Conservation (phyloP, 1,284 basidiomycete species). For the Inonotus hispidus region DNA sequence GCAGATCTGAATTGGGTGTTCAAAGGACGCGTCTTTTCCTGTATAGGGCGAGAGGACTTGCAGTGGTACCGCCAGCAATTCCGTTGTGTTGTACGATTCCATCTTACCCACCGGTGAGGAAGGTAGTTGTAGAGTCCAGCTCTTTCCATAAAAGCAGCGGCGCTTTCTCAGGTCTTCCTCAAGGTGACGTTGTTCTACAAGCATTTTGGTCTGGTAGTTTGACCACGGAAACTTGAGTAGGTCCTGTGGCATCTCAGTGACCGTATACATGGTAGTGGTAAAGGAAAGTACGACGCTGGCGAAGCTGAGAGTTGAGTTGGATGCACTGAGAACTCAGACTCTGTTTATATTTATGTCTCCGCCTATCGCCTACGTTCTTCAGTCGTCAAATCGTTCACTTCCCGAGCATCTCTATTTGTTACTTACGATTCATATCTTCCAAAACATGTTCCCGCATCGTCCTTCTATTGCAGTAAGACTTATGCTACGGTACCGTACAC, state of each 20-base stretch:
- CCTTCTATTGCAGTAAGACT: background rate
- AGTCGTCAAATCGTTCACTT: too few species aligned
- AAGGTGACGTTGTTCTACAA: constrained; percentile 44
- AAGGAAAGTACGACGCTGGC: background rate
- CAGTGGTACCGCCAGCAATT: background rate
- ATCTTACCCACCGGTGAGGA: constrained; percentile 46
- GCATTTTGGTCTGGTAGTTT: constrained; percentile 33
- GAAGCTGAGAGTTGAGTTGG: background rate
- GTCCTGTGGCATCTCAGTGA: background rate
- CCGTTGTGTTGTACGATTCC: background rate
- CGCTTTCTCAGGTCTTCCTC: constrained; percentile 49
- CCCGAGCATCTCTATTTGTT: background rate
- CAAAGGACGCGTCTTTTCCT: too few species aligned
- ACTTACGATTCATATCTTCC: background rate
- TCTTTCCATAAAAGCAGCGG: constrained; percentile 51
- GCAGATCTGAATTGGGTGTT: too few species aligned
- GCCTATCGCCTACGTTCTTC: background rate
- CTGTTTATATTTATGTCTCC: background rate
- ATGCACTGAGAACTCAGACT: background rate
- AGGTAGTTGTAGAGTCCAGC: constrained; percentile 60
- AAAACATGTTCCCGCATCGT: background rate
- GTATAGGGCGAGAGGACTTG: constrained; percentile 55
- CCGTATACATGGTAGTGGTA: constrained; percentile 1
- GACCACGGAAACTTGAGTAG: constrained; percentile 10
- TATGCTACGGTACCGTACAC: background rate